Evolutionary conservation across 176 grass and related monocot species (phyloP), one percentile per base, ranked within the genome.

Genomic region (Oryza meyeriana): DNA sequence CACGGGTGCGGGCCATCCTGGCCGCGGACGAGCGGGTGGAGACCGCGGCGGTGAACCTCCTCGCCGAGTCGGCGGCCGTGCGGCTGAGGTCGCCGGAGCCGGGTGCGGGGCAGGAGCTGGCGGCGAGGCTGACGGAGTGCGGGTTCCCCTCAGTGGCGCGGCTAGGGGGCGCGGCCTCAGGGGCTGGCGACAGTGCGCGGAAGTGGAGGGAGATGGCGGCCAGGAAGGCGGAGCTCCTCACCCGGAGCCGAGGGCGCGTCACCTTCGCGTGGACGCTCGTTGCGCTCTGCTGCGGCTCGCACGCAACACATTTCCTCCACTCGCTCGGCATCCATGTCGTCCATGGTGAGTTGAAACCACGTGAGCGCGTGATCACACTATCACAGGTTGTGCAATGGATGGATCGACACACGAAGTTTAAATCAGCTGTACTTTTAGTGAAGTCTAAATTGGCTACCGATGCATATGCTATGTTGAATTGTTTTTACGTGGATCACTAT

Each of bases 261-360:
- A 86, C 76, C 8, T 93, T 98, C 77, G 95, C 95, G 3, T 98
- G 92, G 95, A 98, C 95, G 87, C 95, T 98, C 82, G 95, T 98
- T 31, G 95, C 95, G 29, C 90, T 98, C 71, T 98, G 95, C 90
- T 98, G 95, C 76, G 95, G 95, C 61, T 79, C 88, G 31, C 92
- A 98, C 68, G 88, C 88, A 5, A 80, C 95, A 1, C 92, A 95
- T 90, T 80, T 98, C 42, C 84, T 98, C 36, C 95, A 98, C 86
- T 95, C 90, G 22, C 0, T 98, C 8, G 95, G 95, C 48, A 94
- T 98, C 84, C 95, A 98, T 44, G 34, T 91, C 71, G 90, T 66
- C 76, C 92, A 94, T 71, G 92, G 95, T 98, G 85, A 91, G 86
- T 77, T 71, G 6, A 16, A 32, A 31, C 36, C 20, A 57, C 26